These are phyloP conservation scores for Pseudogymnoascus sp. DNA, from an alignment of 2,329 filamentous ascomycete species.

Conservation along the genomic window DNA sequence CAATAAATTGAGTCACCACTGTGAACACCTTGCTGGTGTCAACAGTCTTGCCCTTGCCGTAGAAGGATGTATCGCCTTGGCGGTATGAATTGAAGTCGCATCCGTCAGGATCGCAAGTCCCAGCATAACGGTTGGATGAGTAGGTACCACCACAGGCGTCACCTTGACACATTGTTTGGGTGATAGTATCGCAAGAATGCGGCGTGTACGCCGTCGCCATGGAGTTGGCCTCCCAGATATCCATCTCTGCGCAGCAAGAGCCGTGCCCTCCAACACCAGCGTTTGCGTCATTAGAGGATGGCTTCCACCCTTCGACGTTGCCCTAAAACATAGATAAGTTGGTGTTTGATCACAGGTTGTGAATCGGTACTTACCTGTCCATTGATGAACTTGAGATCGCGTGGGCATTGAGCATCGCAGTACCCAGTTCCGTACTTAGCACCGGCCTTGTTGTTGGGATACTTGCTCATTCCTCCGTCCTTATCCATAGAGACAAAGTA, in stretches of 20 bases:
- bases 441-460: constrained; percentile 49
- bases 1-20: constrained; percentile 55
- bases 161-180: constrained; percentile 38
- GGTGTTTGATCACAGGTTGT: constrained; percentile 31
- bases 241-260: constrained; percentile 63
- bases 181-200: constrained; percentile 45
- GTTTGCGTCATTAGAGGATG: constrained; percentile 44
- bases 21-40: constrained; percentile 49
- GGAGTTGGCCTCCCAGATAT: constrained; percentile 60
- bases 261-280: constrained; percentile 48
- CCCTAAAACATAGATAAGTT: constrained; percentile 32
- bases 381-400: constrained; percentile 48
- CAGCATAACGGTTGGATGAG: constrained; percentile 43
- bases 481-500: constrained; percentile 59
- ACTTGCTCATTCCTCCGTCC: constrained; percentile 51
- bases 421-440: constrained; percentile 58
- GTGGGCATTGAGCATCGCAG: constrained; percentile 54
- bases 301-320: constrained; percentile 47
- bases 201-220: constrained; percentile 53
- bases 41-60: constrained; percentile 47
- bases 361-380: constrained; percentile 37
- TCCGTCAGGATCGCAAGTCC: constrained; percentile 54
- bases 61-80: constrained; percentile 51
- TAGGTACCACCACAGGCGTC: constrained; percentile 40
- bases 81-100: constrained; percentile 59